These are phyloP conservation scores for Elongisporangium prolatum DNA, from an alignment of 352 stramenopile species.

Conservation along the genomic window DNA sequence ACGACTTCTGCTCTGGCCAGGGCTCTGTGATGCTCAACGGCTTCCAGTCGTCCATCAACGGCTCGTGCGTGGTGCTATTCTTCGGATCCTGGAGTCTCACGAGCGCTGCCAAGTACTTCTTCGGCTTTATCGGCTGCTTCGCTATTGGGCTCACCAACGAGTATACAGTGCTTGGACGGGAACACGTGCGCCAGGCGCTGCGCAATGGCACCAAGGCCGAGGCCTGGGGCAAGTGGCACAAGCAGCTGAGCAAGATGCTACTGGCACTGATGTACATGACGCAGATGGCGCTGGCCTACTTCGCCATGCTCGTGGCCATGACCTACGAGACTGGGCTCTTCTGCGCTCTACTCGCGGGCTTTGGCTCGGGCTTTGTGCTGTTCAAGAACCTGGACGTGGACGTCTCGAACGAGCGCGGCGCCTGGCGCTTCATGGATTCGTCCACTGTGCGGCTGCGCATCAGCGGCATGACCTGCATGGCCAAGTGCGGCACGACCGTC, in stretches of 20 bases:
- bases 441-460: too few species aligned
- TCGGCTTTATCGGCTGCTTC: slow-evolving; percentile 68
- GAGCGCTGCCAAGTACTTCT: slow-evolving; percentile 62
- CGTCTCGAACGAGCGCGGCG: background rate
- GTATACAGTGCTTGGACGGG: slow-evolving; percentile 5
- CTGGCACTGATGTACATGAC: slow-evolving; percentile 73
- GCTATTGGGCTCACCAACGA: slow-evolving; percentile 58
- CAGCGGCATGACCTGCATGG: slow-evolving; percentile 30
- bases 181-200: too few species aligned
- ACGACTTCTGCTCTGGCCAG: slow-evolving; percentile 57
- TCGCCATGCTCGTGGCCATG: slow-evolving; percentile 84
- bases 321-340: slow-evolving; percentile 83
- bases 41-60: slow-evolving; percentile 71
- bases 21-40: slow-evolving; percentile 82
- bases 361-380: slow-evolving; percentile 66
- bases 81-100: slow-evolving; percentile 79
- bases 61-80: slow-evolving; percentile 67
- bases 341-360: slow-evolving; percentile 59
- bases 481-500: slow-evolving; percentile 79
- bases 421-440: too few species aligned
- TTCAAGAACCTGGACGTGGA: slow-evolving; percentile 82
- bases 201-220: background rate
- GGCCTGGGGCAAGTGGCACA: background rate
- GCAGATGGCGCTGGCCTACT: slow-evolving; percentile 75
- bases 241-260: slow-evolving; percentile 30